These are phyloP conservation scores for Hordeum vulgare DNA, from an alignment of 176 grass and related monocot genomes.

Conservation along the genomic window DNA sequence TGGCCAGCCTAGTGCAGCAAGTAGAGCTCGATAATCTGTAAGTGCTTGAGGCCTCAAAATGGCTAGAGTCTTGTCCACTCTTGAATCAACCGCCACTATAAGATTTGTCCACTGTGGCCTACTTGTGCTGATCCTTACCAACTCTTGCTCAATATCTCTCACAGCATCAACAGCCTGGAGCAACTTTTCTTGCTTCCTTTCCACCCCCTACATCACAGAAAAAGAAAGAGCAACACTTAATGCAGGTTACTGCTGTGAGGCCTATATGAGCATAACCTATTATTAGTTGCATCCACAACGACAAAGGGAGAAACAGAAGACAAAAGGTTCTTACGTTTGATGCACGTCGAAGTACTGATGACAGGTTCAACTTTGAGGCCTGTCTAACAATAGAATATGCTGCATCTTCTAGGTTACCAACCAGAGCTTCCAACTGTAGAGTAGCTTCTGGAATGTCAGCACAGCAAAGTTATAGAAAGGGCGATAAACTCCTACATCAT, in stretches of 20 bases:
- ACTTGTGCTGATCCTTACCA: slow-evolving; percentile 37
- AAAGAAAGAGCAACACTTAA: not conserved
- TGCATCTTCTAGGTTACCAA: slow-evolving; percentile 91
- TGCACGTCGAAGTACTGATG: slow-evolving; percentile 23
- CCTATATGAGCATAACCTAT: not conserved
- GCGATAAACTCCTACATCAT: not conserved
- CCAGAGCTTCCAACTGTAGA: slow-evolving; percentile 89
- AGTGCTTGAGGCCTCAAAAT: slow-evolving; percentile 84
- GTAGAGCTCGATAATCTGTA: slow-evolving; percentile 69
- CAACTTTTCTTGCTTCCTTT: slow-evolving; percentile 62
- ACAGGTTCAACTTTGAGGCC: slow-evolving; percentile 41
- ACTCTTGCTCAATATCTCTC: slow-evolving; percentile 62
- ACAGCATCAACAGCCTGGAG: slow-evolving; percentile 53
- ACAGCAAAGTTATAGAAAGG: slow-evolving; percentile 39
- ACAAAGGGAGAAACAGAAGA: not conserved
- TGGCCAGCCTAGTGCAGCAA: slow-evolving; percentile 82
- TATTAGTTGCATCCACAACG: not conserved
- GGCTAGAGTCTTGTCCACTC: slow-evolving; percentile 73
- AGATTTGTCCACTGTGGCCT: slow-evolving; percentile 71
- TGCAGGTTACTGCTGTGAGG: not conserved
- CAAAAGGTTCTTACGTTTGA: slow-evolving; percentile 32
- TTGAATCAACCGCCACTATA: slow-evolving; percentile 76
- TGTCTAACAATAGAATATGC: slow-evolving; percentile 61
- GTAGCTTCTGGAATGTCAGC: slow-evolving; percentile 79
- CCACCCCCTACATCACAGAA: slow-evolving; percentile 39